Percentiles rank a stretch among this genome's conserved stretches.
Conservation (phyloP, 371 early-diverging fungal species). For the Coemansia sp. region DNA sequence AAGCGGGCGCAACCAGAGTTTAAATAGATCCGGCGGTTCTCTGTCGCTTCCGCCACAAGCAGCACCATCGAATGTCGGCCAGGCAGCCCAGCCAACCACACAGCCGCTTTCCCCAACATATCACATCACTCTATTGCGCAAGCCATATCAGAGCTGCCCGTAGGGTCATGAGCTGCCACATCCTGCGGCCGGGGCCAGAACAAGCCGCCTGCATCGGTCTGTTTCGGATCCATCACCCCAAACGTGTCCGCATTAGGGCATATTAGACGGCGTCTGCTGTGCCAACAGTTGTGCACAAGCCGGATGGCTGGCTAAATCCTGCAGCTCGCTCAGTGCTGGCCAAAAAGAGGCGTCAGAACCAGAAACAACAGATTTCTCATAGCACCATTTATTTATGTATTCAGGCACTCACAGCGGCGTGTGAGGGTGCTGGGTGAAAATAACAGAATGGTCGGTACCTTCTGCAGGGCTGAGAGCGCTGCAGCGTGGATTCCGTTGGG, state of each 20-base stretch:
- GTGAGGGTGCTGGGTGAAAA: too few relatives aligned
- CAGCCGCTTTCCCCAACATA: background rate
- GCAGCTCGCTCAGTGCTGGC: background rate
- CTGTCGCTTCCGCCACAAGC: too few relatives aligned
- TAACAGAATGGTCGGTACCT: too few relatives aligned
- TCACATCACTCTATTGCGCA: background rate
- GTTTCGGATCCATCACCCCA: conserved; percentile 1
- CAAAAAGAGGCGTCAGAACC: background rate
- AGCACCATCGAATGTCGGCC: background rate
- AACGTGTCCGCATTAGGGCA: background rate
- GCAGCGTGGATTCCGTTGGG: too few relatives aligned
- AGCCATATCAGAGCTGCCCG: background rate
- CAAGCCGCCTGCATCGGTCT: background rate
- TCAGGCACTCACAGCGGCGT: too few relatives aligned
- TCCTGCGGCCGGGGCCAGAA: background rate
- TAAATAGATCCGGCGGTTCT: background rate
- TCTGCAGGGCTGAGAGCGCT: too few relatives aligned
- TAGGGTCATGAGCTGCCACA: too few relatives aligned
- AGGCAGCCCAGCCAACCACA: background rate
- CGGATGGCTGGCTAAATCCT: background rate
- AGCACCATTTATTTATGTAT: too few relatives aligned
- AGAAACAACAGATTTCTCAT: background rate
- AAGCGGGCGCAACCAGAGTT: background rate
- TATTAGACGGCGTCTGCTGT: background rate
- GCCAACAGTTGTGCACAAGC: too few relatives aligned